A percentile compares a stretch with the other conserved stretches of the same genome.
Evolutionary conservation across 164 flowering plant genomes (phyloP).

Genomic region (Vitis amurensis): DNA sequence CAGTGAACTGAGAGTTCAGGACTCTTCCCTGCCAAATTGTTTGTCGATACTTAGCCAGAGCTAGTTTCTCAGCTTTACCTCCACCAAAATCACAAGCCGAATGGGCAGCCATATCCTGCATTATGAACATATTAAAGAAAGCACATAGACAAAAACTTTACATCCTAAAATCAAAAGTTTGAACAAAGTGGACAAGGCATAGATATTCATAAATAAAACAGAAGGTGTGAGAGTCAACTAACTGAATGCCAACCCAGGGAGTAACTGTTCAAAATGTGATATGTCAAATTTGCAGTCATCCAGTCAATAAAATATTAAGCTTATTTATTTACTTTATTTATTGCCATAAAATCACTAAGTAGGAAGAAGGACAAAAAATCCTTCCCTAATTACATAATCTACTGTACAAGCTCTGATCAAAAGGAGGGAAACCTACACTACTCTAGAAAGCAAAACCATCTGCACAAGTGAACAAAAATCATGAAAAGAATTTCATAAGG

Average conservation of each 20-base stretch:
- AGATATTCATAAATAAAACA: background rate
- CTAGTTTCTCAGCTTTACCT: slow-evolving; percentile 90
- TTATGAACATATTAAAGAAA: background rate
- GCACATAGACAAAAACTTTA: background rate
- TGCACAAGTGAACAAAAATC: too few species aligned
- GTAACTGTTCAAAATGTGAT: too few species aligned
- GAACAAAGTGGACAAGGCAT: background rate
- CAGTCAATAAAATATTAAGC: too few species aligned
- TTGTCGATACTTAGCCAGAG: slow-evolving; percentile 91
- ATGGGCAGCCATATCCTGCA: slow-evolving; percentile 99
- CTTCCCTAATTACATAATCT: too few species aligned
- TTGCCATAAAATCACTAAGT: too few species aligned
- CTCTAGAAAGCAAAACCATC: too few species aligned
- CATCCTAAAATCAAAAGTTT: background rate
- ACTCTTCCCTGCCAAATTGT: slow-evolving; percentile 94
- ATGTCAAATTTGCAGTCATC: too few species aligned
- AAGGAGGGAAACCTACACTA: too few species aligned
- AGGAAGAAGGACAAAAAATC: too few species aligned
- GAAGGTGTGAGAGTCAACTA: background rate
- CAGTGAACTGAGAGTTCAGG: slow-evolving; percentile 91
- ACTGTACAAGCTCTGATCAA: too few species aligned
- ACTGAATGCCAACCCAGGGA: background rate
- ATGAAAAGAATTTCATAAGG: too few species aligned
- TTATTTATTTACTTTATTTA: too few species aligned
- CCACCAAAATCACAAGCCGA: slow-evolving; percentile 99